Base-by-base conservation (phyloP, 208 protist genomes). In the Trypanosoma congolense region DNA sequence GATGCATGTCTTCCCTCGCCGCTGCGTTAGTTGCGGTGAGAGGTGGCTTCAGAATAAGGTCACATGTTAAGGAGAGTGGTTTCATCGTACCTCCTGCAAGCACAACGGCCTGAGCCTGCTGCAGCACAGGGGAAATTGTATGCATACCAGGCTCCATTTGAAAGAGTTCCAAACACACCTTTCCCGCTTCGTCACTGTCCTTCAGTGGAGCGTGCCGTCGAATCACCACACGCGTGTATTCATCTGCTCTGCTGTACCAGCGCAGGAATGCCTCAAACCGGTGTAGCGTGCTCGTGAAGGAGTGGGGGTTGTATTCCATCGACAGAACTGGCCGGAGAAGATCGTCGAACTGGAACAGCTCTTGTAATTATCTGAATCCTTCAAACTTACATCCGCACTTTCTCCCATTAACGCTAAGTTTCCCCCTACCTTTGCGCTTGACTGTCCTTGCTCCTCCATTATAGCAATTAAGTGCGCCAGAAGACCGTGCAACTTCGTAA, bases 71-170 rank as follows among this genome's bases (percentile, higher is more conserved):
- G 8, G 68, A 57, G 16, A 95, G 71, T 0, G 95, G 95, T 57
- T 90, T 80, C 90, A 98, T 96, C 0, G 95, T 98, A 16, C 95
- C 95, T 19, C 95, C 93, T 5, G 86, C 87, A 21, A 97, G 60
- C 19, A 97, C 67, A 12, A 87, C 75, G 0, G 78, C 66, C 28
- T 65, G 61, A 1, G 89, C 80, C 16, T 84, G 62, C 30, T 54
- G 53, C 31, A 85, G 38, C 5, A 90, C 42, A 3, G 81, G 77
- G 29, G 52, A 42, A 66, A 80, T 54, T 75, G 83, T 82, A 74
- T 85, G 57, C 44, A 18, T 50, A 38, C 83, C 80, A 1, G 83
- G 80, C 47, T 87, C 75, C 10, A 88, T 64, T 65, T 90, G 87
- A 2, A 93, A 29, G 0, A 93, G 46, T 36, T 80, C 70, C 24